Evolutionary conservation across 2,329 filamentous ascomycete genomes (phyloP).

Genomic region (Xylariaceae sp.): DNA sequence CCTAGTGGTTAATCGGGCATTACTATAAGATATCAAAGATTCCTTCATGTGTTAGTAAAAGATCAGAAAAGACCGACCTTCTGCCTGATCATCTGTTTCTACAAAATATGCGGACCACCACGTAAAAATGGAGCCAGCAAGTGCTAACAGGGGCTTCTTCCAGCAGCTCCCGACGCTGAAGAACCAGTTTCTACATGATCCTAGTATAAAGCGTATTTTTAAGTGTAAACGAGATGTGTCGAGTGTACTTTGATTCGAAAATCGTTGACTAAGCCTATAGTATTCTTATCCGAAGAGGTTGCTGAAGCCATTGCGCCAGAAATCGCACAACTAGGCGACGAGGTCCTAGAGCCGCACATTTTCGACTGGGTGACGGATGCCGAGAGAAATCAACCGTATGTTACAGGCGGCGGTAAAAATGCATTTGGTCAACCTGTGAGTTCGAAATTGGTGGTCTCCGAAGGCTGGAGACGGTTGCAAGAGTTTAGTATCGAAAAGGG

Average conservation of each 20-base stretch:
- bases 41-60: no score
- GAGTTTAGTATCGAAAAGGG: constrained; percentile 64
- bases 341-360: constrained; percentile 60
- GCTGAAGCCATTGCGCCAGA: constrained; percentile 49
- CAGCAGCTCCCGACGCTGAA: constrained; percentile 26
- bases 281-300: constrained; percentile 54
- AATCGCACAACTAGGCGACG: constrained; percentile 54
- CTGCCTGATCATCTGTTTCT: constrained; percentile 44
- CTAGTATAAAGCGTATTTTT: constrained; percentile 28
- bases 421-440: constrained; percentile 63
- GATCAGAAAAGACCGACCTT: constrained; percentile 35
- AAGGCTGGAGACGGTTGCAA: constrained; percentile 70
- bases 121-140: constrained; percentile 38
- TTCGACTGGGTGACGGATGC: constrained; percentile 66
- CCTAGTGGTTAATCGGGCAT: neutral
- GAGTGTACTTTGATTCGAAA: neutral
- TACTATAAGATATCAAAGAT: no score
- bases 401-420: constrained; percentile 62
- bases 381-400: constrained; percentile 67
- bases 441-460: constrained; percentile 65
- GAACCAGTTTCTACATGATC: constrained; percentile 32
- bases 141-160: constrained; percentile 35
- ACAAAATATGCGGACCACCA: neutral
- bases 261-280: constrained; percentile 38
- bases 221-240: constrained; percentile 17